Conservation (phyloP, 176 grass and related monocot species). For the Phragmites australis region DNA sequence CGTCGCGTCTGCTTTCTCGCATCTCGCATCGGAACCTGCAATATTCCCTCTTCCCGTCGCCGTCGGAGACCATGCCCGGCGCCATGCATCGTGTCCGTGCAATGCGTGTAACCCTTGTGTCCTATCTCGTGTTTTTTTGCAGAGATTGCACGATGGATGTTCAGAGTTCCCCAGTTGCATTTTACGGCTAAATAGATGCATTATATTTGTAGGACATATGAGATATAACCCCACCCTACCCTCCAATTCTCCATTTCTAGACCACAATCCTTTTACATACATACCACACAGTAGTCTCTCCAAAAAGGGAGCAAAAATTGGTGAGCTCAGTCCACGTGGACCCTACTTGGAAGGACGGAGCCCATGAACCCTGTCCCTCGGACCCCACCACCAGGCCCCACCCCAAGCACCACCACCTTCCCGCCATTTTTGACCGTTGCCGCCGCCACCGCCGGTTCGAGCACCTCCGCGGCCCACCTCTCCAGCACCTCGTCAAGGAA, state of each 20-base stretch:
- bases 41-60: slow-evolving; percentile 41
- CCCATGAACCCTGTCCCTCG: slow-evolving; percentile 59
- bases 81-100: no score
- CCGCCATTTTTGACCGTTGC: slow-evolving; percentile 58
- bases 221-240: not conserved
- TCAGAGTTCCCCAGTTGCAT: no score
- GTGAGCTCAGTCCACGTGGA: slow-evolving; percentile 57
- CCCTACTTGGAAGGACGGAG: slow-evolving; percentile 65
- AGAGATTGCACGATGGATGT: no score
- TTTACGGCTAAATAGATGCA: not conserved
- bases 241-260: slow-evolving; percentile 20
- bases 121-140: no score
- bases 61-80: not conserved
- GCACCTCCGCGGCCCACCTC: slow-evolving; percentile 72
- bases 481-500: slow-evolving; percentile 58
- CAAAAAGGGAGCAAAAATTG: slow-evolving; percentile 23
- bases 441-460: slow-evolving; percentile 41
- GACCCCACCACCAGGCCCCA: slow-evolving; percentile 34
- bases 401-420: slow-evolving; percentile 38
- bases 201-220: not conserved
- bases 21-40: slow-evolving; percentile 33
- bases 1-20: not conserved
- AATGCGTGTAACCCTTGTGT: no score
- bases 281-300: not conserved
- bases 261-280: slow-evolving; percentile 37